phyloP scores from a whole-genome alignment of 1,284 basidiomycete genomes.

The Cerioporus squamosus region DNA sequence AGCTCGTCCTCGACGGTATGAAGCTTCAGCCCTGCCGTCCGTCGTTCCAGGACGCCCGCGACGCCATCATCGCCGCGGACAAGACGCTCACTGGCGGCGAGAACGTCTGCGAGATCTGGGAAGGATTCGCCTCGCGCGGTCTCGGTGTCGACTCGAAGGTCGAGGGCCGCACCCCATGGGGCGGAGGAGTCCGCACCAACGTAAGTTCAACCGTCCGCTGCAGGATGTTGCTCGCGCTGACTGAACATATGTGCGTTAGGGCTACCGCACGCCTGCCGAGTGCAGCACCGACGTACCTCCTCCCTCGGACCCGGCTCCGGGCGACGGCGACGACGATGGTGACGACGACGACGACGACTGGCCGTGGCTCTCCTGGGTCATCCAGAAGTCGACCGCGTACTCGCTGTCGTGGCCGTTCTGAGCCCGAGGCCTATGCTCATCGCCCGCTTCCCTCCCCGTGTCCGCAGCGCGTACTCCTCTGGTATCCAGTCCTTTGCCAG shows the following conservation, averaged over 20 bases:
- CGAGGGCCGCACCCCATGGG: constrained; percentile 88
- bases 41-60: constrained; percentile 89
- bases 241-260: not conserved
- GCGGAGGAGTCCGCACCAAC: constrained; percentile 77
- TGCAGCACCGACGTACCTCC: constrained; percentile 15
- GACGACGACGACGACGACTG: constrained; percentile 22
- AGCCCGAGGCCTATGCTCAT: not conserved
- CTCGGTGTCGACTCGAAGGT: constrained; percentile 79
- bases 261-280: constrained; percentile 11
- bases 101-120: constrained; percentile 92
- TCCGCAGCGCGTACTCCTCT: not conserved
- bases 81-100: constrained; percentile 88
- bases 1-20: constrained; percentile 92
- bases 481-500: not conserved
- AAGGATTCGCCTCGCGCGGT: constrained; percentile 83
- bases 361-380: constrained; percentile 21
- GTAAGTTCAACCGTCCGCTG: constrained; percentile 1
- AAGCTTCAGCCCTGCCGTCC: constrained; percentile 95
- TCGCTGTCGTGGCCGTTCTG: constrained; percentile 16
- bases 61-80: constrained; percentile 95
- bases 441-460: not conserved
- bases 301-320: constrained; percentile 8
- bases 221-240: not conserved
- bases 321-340: constrained; percentile 13
- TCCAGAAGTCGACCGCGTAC: constrained; percentile 17